Percentiles rank a stretch among this genome's conserved stretches.
Conservation (phyloP, 768 basidiomycete species). For the Phylloporus sp. region DNA sequence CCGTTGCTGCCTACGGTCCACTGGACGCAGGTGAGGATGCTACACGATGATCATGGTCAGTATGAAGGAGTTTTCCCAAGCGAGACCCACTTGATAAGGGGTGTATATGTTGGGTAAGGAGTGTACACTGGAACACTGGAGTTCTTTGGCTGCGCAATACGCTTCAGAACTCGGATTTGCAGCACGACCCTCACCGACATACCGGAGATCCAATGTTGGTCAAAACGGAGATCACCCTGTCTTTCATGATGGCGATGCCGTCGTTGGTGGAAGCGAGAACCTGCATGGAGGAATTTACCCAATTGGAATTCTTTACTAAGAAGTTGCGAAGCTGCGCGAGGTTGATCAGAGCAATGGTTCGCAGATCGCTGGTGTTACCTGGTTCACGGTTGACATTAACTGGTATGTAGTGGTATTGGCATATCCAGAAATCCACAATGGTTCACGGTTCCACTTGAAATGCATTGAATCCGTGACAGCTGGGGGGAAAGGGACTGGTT, state of each 20-base stretch:
- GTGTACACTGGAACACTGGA: constrained; percentile 55
- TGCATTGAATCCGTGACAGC: neutral
- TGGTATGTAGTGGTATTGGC: constrained; percentile 53
- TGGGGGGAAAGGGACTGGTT: constrained; percentile 11
- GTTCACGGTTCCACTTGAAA: constrained; percentile 63
- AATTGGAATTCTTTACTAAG: constrained; percentile 46
- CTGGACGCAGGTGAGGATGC: constrained; percentile 61
- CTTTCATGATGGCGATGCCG: constrained; percentile 63
- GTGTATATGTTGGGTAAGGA: constrained; percentile 43
- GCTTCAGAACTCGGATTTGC: neutral
- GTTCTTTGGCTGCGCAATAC: constrained; percentile 46
- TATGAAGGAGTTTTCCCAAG: neutral
- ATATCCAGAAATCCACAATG: constrained; percentile 69
- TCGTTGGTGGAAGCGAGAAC: constrained; percentile 47
- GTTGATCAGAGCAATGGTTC: neutral
- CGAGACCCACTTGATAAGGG: constrained; percentile 50
- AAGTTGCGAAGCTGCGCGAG: constrained; percentile 54
- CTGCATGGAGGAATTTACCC: constrained; percentile 47
- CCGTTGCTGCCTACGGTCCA: constrained; percentile 66
- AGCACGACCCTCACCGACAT: constrained; percentile 1
- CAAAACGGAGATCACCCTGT: constrained; percentile 52
- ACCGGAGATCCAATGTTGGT: constrained; percentile 77
- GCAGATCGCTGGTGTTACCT: constrained; percentile 31
- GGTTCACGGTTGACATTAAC: constrained; percentile 56
- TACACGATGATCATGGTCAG: constrained; percentile 19